Evolutionary conservation across 345 rosid genomes (phyloP), one percentile per base, ranked within the genome.

Genomic region (Euphorbia lathyris): DNA sequence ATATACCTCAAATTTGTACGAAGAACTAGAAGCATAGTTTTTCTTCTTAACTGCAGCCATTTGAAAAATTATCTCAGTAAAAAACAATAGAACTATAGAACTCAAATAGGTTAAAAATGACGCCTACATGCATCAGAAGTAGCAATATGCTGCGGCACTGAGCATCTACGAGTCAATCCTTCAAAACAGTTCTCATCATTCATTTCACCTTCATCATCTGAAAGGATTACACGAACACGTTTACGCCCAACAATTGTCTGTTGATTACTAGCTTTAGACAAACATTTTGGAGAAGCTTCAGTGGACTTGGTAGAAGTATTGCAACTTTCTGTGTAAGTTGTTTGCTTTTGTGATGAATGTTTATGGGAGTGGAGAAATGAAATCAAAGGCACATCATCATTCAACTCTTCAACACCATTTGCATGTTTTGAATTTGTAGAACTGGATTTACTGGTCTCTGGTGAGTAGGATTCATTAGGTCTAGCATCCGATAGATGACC

Each of bases 171-270:
- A 51, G 58, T 61, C 63, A 67, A 76, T 74, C 76, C 79, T 69
- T 62, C 75, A 63, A 74, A 73, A 69, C 67, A 20, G 56, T 68
- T 90, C 70, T 79, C 80, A 79, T 81, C 76, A 32, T 78, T 69
- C 40, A 79, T 67, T 64, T 90, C 96, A 70, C 70, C 86, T 86
- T 95, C 99, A 82, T 89, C 98, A 60, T 90, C 99, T 67, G 96
- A 92, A 76, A 92, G 80, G 75, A 95, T 77, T 34, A 92, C 58
- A 29, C 93, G 88, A 48, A 80, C 56, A 68, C 94, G 90, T 66
- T 95, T 95, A 55, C 88, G 94, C 59, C 86, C 82, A 81, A 66
- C 73, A 74, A 67, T 63, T 78, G 81, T 84, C 76, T 86, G 82
- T 69, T 74, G 86, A 73, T 80, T 75, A 71, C 76, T 77, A 47